Base-by-base conservation (phyloP, 306 rosid species). In the Ceratonia siliqua region DNA sequence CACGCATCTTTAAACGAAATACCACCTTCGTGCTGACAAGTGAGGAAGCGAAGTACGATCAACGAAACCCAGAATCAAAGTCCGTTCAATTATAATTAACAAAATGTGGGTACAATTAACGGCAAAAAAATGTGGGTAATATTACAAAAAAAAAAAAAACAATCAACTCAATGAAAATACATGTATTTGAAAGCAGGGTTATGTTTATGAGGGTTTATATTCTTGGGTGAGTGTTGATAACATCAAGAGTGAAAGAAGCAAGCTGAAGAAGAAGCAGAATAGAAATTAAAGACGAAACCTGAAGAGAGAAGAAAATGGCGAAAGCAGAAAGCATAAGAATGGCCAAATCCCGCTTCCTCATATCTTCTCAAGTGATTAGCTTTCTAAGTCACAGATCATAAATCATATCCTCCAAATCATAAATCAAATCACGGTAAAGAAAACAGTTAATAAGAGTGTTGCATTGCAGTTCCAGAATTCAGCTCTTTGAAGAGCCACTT, bases 261-360 rank as follows among this genome's bases (percentile, higher is more conserved):
- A 24, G 10, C 13, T 0, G 68, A n/a, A 49, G 35, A 12, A 4
- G 56, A 7, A 25, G 5, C 18, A 2, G 2, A 6, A 57, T 8
- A 41, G 62, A 61, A 15, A 28, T 58, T 22, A 14, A 18, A 41
- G 10, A 52, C 12, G 61, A 20, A 13, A 94, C 98, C 91, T 94
- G 99, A 58, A 95, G 98, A 57, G 99, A 85, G 91, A 90, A 95
- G 87, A 95, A 95, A 77, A 95, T 89, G 52, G 99, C 99, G 84
- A 95, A 92, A 74, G 99, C 96, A 8, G 89, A 89, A 52, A 95
- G 99, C 98, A 95, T 95, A 36, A 95, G 98, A 81, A 95, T 95
- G 58, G 98, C 91, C 77, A 95, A 90, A 84, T 95, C 99, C 49
- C 99, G 98, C 90, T 95, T 95, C 94, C 99, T 95, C 99, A 95